Evolutionary conservation across 1,284 basidiomycete genomes (phyloP).

Genomic region (Ustilago lituana): DNA sequence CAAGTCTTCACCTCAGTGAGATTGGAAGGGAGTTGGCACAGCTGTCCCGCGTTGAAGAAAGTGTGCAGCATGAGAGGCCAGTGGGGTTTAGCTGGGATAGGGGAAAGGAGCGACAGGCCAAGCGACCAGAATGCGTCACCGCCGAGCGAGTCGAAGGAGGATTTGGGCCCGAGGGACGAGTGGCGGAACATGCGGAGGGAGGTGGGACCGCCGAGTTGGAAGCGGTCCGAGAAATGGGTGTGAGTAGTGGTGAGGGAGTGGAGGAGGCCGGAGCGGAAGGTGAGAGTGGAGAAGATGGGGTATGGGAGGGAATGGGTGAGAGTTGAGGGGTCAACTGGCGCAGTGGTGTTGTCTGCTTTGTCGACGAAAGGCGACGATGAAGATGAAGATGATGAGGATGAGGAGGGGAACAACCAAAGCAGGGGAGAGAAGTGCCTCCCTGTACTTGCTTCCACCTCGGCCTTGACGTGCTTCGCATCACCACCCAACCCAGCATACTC

Average conservation of each 20-base stretch:
- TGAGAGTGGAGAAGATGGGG: slow-evolving; percentile 27
- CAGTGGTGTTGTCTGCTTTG: no score
- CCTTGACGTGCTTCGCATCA: slow-evolving; percentile 56
- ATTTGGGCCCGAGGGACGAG: slow-evolving; percentile 84
- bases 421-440: slow-evolving; percentile 27
- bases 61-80: slow-evolving; percentile 90
- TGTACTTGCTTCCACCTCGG: slow-evolving; percentile 42
- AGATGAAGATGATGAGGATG: not conserved
- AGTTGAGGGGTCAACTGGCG: no score
- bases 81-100: slow-evolving; percentile 79
- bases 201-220: slow-evolving; percentile 93
- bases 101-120: slow-evolving; percentile 81
- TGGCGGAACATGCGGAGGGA: slow-evolving; percentile 85
- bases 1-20: not conserved
- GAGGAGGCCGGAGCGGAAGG: slow-evolving; percentile 46
- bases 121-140: slow-evolving; percentile 87
- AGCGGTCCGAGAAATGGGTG: slow-evolving; percentile 81
- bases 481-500: slow-evolving; percentile 62
- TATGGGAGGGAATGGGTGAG: no score
- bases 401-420: slow-evolving; percentile 10
- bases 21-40: slow-evolving; percentile 72
- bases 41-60: slow-evolving; percentile 85
- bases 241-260: slow-evolving; percentile 50
- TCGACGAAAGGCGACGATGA: slow-evolving; percentile 10
- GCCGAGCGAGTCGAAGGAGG: slow-evolving; percentile 81